phyloP scores from a whole-genome alignment of 1,284 basidiomycete species.

The Takashimella tepidaria region DNA sequence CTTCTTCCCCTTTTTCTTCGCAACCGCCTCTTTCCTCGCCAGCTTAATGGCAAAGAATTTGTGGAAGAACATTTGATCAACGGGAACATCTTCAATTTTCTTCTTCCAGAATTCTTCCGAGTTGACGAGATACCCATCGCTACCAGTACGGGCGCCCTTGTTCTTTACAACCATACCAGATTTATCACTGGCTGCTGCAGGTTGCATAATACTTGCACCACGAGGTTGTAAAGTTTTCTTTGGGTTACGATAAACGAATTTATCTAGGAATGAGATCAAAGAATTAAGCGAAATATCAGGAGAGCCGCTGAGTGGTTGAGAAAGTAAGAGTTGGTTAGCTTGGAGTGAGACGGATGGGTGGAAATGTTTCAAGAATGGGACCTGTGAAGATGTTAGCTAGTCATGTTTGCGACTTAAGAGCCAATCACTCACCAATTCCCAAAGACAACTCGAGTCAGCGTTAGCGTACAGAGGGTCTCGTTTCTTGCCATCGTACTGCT shows the following conservation, averaged over 20 bases:
- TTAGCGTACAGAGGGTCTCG: constrained; percentile 85
- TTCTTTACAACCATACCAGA: constrained; percentile 64
- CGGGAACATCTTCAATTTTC: constrained; percentile 69
- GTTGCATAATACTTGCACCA: constrained; percentile 91
- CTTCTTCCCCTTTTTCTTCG: constrained; percentile 51
- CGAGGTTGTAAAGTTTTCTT: constrained; percentile 69
- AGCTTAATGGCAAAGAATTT: constrained; percentile 51
- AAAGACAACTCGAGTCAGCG: constrained; percentile 74
- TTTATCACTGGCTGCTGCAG: constrained; percentile 61
- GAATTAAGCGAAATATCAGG: constrained; percentile 90
- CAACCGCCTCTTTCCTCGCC: constrained; percentile 55
- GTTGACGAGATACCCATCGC: constrained; percentile 57
- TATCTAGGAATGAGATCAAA: constrained; percentile 83
- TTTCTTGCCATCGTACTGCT: constrained; percentile 74
- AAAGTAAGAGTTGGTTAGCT: constrained; percentile 70
- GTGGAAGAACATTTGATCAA: constrained; percentile 69
- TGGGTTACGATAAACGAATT: constrained; percentile 90
- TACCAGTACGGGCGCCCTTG: constrained; percentile 56
- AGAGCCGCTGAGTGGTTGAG: constrained; percentile 63
- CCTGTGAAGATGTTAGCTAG: no score
- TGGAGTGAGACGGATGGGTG: constrained; percentile 89
- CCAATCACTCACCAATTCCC: constrained; percentile 71
- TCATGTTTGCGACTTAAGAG: not conserved
- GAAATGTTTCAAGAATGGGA: constrained; percentile 75
- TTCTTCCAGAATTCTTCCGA: constrained; percentile 72